Conservation (phyloP, 2,329 filamentous ascomycete species). For the Fusarium beomiforme region DNA sequence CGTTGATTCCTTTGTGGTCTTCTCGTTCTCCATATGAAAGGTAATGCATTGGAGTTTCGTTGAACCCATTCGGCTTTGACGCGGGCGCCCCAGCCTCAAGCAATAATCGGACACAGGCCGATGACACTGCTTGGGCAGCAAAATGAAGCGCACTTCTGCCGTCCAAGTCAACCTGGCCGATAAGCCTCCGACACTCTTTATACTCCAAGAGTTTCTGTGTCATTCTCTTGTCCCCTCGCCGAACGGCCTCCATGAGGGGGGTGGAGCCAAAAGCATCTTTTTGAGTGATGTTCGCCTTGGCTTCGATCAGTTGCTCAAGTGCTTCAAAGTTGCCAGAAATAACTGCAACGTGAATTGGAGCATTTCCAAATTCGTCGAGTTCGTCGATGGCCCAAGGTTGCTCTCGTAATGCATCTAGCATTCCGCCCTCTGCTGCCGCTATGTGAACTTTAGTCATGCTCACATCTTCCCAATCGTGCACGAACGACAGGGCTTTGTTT, state of each 20-base stretch:
- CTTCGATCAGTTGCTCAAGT: not conserved
- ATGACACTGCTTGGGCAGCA: rapidly evolving
- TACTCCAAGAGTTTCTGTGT: not conserved
- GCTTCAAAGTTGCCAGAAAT: rapidly evolving
- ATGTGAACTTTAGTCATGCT: not conserved
- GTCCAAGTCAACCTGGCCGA: rapidly evolving
- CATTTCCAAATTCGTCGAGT: rapidly evolving
- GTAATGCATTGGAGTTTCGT: rapidly evolving
- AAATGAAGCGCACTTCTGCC: not conserved
- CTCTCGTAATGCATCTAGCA: not conserved
- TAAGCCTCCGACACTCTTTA: not conserved
- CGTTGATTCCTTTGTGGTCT: rapidly evolving
- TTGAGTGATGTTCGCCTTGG: not conserved
- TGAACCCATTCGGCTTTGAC: rapidly evolving
- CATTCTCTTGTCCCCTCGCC: rapidly evolving
- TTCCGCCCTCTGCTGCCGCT: not conserved
- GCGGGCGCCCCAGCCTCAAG: constrained; percentile 14
- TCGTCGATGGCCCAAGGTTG: constrained; percentile 10
- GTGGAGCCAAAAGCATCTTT: rapidly evolving
- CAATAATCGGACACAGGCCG: not conserved
- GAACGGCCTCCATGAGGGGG: not conserved
- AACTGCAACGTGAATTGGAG: not conserved
- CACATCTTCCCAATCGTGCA: rapidly evolving
- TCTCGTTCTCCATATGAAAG: rapidly evolving
- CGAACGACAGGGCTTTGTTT: not conserved